phyloP scores from a whole-genome alignment of 768 basidiomycete genomes.

The Lentinula sp. region DNA sequence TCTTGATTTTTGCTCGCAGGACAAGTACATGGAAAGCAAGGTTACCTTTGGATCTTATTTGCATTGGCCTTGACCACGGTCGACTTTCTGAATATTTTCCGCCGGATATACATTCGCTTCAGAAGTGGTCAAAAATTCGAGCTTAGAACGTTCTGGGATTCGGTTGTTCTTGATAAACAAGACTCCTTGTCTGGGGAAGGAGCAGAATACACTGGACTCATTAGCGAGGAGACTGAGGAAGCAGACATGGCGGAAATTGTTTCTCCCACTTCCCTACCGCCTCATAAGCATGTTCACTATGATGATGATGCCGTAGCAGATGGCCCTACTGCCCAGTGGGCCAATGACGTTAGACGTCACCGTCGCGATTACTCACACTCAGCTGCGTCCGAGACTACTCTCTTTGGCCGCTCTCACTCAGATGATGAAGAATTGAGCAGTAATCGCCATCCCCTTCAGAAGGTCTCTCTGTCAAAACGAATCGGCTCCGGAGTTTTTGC shows the following conservation, averaged over 20 bases:
- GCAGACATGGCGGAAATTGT: constrained; percentile 36
- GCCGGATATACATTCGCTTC: constrained; percentile 47
- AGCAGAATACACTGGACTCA: constrained; percentile 56
- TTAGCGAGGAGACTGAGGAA: constrained; percentile 49
- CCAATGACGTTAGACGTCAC: constrained; percentile 37
- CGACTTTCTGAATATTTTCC: constrained; percentile 47
- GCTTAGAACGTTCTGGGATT: constrained; percentile 47
- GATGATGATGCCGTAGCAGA: constrained; percentile 22
- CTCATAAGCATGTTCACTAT: constrained; percentile 5
- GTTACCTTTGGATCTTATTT: constrained; percentile 42
- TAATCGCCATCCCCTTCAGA: constrained; percentile 9
- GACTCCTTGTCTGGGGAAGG: constrained; percentile 15
- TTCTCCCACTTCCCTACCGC: constrained; percentile 4
- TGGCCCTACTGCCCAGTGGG: constrained; percentile 45
- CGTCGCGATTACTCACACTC: constrained; percentile 38
- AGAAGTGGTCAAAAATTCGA: constrained; percentile 36
- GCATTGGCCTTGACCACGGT: constrained; percentile 38
- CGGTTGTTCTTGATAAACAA: constrained; percentile 47
- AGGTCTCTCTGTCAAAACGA: constrained; percentile 25
- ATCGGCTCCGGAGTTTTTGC: constrained; percentile 45
- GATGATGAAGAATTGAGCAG: constrained; percentile 44
- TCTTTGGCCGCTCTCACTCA: constrained; percentile 52
- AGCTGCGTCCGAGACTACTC: constrained; percentile 43
- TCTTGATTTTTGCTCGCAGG: constrained; percentile 18
- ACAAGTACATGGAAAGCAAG: constrained; percentile 55